These are phyloP conservation scores for Aspergillus proliferans DNA, from an alignment of 2,329 filamentous ascomycete genomes.

Conservation along the genomic window DNA sequence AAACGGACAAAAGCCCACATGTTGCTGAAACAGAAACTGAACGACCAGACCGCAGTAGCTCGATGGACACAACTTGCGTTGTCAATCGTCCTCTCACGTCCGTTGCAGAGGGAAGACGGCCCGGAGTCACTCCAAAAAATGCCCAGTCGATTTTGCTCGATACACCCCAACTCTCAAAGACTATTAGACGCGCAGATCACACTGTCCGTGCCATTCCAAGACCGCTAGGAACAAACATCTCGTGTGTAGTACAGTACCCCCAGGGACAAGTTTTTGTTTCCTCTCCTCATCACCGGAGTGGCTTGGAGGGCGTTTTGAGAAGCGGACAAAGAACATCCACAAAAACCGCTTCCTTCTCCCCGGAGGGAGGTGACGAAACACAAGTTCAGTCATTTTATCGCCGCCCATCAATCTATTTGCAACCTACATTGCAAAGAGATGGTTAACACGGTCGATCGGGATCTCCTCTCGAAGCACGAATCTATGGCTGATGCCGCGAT, in stretches of 20 bases:
- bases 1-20: neutral
- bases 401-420: slow-evolving; percentile 53
- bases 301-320: slow-evolving; percentile 58
- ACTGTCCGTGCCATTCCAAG: slow-evolving; percentile 3
- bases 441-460: slow-evolving; percentile 63
- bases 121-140: slow-evolving; percentile 3
- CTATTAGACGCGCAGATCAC: slow-evolving; percentile 3
- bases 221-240: slow-evolving; percentile 48
- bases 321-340: slow-evolving; percentile 90
- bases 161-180: slow-evolving; percentile 20
- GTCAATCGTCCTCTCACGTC: slow-evolving; percentile 7
- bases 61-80: slow-evolving; percentile 11
- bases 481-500: slow-evolving; percentile 49
- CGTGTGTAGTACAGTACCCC: slow-evolving; percentile 75
- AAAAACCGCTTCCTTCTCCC: slow-evolving; percentile 71
- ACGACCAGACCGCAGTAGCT: slow-evolving; percentile 5
- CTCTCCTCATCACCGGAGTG: slow-evolving; percentile 50
- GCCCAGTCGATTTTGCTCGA: slow-evolving; percentile 8
- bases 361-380: slow-evolving; percentile 26
- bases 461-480: slow-evolving; percentile 42
- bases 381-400: slow-evolving; percentile 34
- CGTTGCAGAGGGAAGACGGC: slow-evolving; percentile 6
- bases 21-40: slow-evolving; percentile 10
- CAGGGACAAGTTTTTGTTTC: slow-evolving; percentile 93
- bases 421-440: slow-evolving; percentile 52